Evolutionary conservation across 768 basidiomycete species (phyloP), one percentile per base, ranked within the genome.

Genomic region (Tricholoma hemisulphureum): DNA sequence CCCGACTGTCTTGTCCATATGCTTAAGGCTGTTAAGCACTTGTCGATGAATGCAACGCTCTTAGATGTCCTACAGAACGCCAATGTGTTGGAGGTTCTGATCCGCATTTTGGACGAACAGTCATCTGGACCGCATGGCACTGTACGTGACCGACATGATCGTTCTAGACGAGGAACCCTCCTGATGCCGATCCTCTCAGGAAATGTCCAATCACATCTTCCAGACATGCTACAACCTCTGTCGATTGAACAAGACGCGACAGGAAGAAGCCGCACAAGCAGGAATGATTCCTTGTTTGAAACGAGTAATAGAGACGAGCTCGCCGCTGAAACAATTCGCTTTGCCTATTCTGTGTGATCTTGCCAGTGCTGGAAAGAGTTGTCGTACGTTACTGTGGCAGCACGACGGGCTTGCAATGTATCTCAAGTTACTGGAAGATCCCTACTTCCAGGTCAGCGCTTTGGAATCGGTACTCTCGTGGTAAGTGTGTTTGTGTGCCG

Each of bases 201-300:
- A 99, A 83, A 91, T 98, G 73, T 89, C 93, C 51, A 98, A 98
- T 61, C 94, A 98, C 65, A 86, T 97, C 58, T 95, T 98, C 81
- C 95, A 97, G 73, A 94, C 95, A 2, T 93, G 95, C 66, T 98
- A 93, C 78, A 96, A 96, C 63, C 87, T 99, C 16, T 98, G 95
- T 69, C 86, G 95, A 6, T 77, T 99, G 58, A 95, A 95, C 74
- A 97, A 97, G 73, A 84, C 86, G 2, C 80, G 97, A 51, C 96
- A 98, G 71, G 97, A 98, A 72, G 97, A 98, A 71, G 95, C 97
- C 11, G 96, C 95, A 1, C 89, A 95, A 67, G 93, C 93, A 7
- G 96, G 95, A 10, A 93, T 97, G 57, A 87, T 99, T 23, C 95
- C 97, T 2, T 85, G 91, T 63, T 81, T 99, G 39, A 91, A 94